Evolutionary conservation across 805 yeast species (phyloP), one percentile per base, ranked within the genome.

Genomic region (Saccharomycopsis malanga): DNA sequence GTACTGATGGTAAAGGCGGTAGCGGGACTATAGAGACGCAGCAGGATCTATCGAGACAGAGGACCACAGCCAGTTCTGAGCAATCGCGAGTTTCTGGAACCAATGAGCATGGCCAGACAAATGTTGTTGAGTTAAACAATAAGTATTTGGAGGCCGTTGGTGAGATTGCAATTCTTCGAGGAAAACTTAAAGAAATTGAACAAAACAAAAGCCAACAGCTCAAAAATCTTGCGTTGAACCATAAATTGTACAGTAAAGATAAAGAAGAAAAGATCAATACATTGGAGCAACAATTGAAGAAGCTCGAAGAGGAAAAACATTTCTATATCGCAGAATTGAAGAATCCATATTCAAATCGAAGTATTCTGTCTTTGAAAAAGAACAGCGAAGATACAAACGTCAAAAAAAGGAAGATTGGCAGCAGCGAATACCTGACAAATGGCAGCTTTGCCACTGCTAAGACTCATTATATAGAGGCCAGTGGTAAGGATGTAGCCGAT

Each of bases 151-250:
- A 71, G 30, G 82, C 86, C 4, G 76, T 75, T 46, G 97, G 97
- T 2, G 96, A 89, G 58, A 79, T 85, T 32, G 80, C 93, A 12
- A 80, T 88, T 30, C 67, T 89, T 15, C 68, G 94, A 46, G 77
- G 81, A 7, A 86, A 80, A 55, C 64, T 84, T 18, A 64, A 71
- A 18, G 71, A 73, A 36, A 52, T 75, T 2, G 74, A 73, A 43
- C 58, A 58, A 22, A 68, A 65, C 42, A 65, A 65, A 36, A 65
- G 65, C 4, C 62, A 61, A 1, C 79, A 75, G 53, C 57, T 66
- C 22, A 50, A 56, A 27, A 49, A 48, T 5, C 64, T 63, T 43
- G 53, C 56, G 4, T 62, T 61, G 20, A 53, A 62, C 3, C 53
- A 58, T 4, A 58, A 62, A 21, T 23, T 64, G 9, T 24, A 54